A percentile compares a stretch with the other conserved stretches of the same genome.
Conservation (phyloP, 495 filamentous ascomycete genomes). For the Podospora bellae-mahoneyi region DNA sequence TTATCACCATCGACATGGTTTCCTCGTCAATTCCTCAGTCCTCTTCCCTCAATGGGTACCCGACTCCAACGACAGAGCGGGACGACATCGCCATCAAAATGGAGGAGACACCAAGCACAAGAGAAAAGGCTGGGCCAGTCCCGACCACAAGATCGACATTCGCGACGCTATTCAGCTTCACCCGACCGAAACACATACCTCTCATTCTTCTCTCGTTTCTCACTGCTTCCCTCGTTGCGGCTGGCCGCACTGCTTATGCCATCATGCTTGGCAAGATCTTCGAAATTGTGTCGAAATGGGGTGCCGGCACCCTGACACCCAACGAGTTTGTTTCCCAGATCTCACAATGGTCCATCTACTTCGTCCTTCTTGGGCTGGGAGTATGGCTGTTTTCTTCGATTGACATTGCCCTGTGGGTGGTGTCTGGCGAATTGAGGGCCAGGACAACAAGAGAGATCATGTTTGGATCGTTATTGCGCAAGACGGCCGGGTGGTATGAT, state of each 20-base stretch:
- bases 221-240: slow-evolving; percentile 58
- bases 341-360: slow-evolving; percentile 53
- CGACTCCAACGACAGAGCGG: background rate
- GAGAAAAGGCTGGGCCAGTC: background rate
- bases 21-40: background rate
- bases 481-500: slow-evolving; percentile 84
- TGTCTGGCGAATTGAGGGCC: slow-evolving; percentile 79
- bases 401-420: slow-evolving; percentile 66
- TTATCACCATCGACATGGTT: background rate
- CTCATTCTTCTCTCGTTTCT: slow-evolving; percentile 47
- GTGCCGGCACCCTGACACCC: slow-evolving; percentile 48
- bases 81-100: slow-evolving; percentile 9
- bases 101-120: background rate
- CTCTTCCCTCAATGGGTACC: background rate
- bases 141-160: slow-evolving; percentile 29
- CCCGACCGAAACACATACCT: slow-evolving; percentile 56
- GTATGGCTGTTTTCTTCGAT: slow-evolving; percentile 63
- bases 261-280: slow-evolving; percentile 76
- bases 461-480: slow-evolving; percentile 64
- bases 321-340: slow-evolving; percentile 54
- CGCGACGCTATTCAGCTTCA: slow-evolving; percentile 67
- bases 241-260: slow-evolving; percentile 60
- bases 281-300: slow-evolving; percentile 63
- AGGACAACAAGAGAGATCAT: slow-evolving; percentile 58
- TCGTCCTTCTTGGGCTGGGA: slow-evolving; percentile 58